Base-by-base conservation (phyloP, 1,284 basidiomycete species). In the Ustanciosporium gigantosporum region DNA sequence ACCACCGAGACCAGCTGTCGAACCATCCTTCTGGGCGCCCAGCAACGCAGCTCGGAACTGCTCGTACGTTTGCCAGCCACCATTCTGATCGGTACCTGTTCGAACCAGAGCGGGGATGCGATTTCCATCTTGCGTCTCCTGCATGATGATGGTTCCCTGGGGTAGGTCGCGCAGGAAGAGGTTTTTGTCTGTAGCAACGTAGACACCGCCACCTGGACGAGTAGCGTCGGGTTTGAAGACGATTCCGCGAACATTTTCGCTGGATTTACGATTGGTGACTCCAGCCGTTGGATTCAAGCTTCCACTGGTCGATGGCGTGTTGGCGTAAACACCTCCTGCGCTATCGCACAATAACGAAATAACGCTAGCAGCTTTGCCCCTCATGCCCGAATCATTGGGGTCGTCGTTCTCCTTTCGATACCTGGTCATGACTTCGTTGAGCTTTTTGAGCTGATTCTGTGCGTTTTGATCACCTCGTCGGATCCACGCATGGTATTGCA, bases 351-450 rank as follows among this genome's bases (percentile, higher is more conserved):
- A 82, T 17, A 97, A 82, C 20, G 88, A 84, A 70, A 95, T 93
- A 52, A 94, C 91, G 79, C 92, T 91, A 20, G 84, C 16, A 82
- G 91, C 94, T 87, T 96, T 81, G 86, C 29, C 88, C 85, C 79
- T 89, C 87, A 21, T 90, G 47, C 52, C 45, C 11, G 44, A 25
- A 90, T 24, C 91, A 87, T 80, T 68, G 20, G 51, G 66, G 53
- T 73, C 73, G 61, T 62, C 60, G 9, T 73, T 74, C 53, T 73
- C 64, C 24, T 44, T 45, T 42, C 50, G 59, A 45, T 52, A 59
- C 31, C 58, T 46, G 16, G 27, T 46, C 43, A 62, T 34, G 27
- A 57, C 29, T 5, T 64, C 58, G 44, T 59, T 58, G 35, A 61
- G 46, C 55, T 62, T 68, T 22, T 40, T 41, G 15, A 74, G 58